Evolutionary conservation across 2,329 filamentous ascomycete genomes (phyloP), one percentile per base, ranked within the genome.

Genomic region (Lecanicillium sp.): DNA sequence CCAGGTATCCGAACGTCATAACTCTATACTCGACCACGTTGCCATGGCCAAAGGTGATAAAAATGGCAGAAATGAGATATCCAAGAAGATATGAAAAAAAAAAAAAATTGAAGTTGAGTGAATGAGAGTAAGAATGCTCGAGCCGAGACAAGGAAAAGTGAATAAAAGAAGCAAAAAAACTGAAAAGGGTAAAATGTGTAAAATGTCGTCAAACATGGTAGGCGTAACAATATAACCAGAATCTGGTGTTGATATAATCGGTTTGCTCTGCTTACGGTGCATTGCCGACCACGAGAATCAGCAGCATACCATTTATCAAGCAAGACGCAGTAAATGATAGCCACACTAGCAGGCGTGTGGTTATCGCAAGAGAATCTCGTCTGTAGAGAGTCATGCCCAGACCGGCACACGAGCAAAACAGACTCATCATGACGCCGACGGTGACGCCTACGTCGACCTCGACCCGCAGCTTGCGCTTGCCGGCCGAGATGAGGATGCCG

Each of bases 381-480:
- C 79, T 71, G 43, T 76, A 75, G 11, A 83, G 61, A 53, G 78
- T 74, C 60, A 77, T 73, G 27, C 75, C 79, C 6, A 87, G 69
- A 1, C 75, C 84, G 11, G 76, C 69, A 39, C 81, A 78, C 1
- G 79, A 79, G 56, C 81, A 81, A 51, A 81, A 73, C 33, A 90
- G 62, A 53, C 83, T 86, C 24, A 78, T 72, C 26, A 86, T 73
- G 14, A 85, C 81, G 9, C 85, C 86, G 33, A 87, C 71, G 1
- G 86, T 73, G 2, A 87, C 84, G 8, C 83, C 86, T 0, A 78
- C 79, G 57, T 90, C 85, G 3, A 91, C 87, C 62, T 87, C 81
- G n/a, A 81, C 72, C 4, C 77, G 73, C 54, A 84, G 72, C 61
- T 78, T 84, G 60, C 81, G 83, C 39, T 78, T 74, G 8, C 86